Base-by-base conservation (phyloP, 192 early-diverging fungal genomes). In the Coemansia sp. region DNA sequence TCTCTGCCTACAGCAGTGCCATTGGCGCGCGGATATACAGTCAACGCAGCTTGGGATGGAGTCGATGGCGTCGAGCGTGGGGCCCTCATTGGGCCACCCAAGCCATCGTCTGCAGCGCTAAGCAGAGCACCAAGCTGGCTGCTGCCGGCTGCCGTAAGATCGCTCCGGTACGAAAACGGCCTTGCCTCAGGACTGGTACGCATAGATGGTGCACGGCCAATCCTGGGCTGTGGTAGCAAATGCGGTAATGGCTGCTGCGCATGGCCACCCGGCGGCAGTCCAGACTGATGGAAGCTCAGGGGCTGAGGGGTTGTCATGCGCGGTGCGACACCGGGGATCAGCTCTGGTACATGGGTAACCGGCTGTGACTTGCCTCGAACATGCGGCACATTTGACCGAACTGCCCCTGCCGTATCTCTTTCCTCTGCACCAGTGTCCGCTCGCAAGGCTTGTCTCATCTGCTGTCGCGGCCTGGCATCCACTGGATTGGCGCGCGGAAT, bases 51-150 rank as follows among this genome's bases (percentile, higher is more conserved):
- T 16, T 64, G 66, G 34, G 52, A 53, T 3, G 76, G 70, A 12
- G 76, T 78, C 10, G 66, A 34, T 18, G 76, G 75, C 0, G 75
- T 77, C 32, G 75, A 77, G 22, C 64, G 75, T 32, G 69, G 75
- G 31, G 62, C 51, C 8, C 50, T 51, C 31, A 26, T 54, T 2
- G 34, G 22, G 3, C 60, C 56, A n/a, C 32, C 21, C 24, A 14
- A 22, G 3, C 34, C 12, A 21, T 68, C 65, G 30, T 71, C 76
- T 2, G 51, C 56, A 10, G 65, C 56, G 34, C 70, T 49, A 19
- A 78, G 49, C 54, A 78, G 56, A 0, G 76, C 63, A 8, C 58
- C 71, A 4, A 73, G 49, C 52, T 65, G 76, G 9, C 49, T 30
- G 21, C 60, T 59, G 27, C 64, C 49, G 7, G 76, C 16, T 44